These are phyloP conservation scores for Termitomyces sp. DNA, from an alignment of 768 basidiomycete genomes.

Conservation along the genomic window DNA sequence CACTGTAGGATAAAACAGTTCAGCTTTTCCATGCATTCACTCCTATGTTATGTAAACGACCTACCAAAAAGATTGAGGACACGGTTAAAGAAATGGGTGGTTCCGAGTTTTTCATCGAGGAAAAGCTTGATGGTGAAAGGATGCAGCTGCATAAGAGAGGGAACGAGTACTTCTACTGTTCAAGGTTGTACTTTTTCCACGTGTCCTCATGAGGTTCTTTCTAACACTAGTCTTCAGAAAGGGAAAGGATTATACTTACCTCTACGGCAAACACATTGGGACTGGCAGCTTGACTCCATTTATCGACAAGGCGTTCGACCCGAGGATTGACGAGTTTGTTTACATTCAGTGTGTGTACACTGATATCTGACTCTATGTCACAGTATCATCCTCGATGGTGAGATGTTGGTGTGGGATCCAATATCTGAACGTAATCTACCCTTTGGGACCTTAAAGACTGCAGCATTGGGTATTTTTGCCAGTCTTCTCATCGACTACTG, in stretches of 20 bases:
- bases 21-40: slow-evolving; percentile 84
- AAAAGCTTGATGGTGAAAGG: slow-evolving; percentile 95
- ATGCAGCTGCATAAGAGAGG: slow-evolving; percentile 94
- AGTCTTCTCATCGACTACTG: neutral
- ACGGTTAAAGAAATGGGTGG: slow-evolving; percentile 82
- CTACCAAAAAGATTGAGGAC: slow-evolving; percentile 74
- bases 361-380: neutral
- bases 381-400: slow-evolving; percentile 93
- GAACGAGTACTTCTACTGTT: slow-evolving; percentile 89
- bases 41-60: slow-evolving; percentile 93
- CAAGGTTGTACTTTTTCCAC: slow-evolving; percentile 44
- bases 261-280: slow-evolving; percentile 84
- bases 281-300: slow-evolving; percentile 85
- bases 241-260: slow-evolving; percentile 84
- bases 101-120: slow-evolving; percentile 83
- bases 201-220: neutral
- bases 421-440: slow-evolving; percentile 81
- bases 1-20: slow-evolving; percentile 69
- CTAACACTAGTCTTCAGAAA: slow-evolving; percentile 43
- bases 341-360: neutral
- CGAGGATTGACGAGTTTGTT: slow-evolving; percentile 74
- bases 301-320: slow-evolving; percentile 72
- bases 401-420: slow-evolving; percentile 99
- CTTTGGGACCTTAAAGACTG: slow-evolving; percentile 92
- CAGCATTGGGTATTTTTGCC: slow-evolving; percentile 64